Base-by-base conservation (phyloP, 441 rosid species). In the Geranium incanum region DNA sequence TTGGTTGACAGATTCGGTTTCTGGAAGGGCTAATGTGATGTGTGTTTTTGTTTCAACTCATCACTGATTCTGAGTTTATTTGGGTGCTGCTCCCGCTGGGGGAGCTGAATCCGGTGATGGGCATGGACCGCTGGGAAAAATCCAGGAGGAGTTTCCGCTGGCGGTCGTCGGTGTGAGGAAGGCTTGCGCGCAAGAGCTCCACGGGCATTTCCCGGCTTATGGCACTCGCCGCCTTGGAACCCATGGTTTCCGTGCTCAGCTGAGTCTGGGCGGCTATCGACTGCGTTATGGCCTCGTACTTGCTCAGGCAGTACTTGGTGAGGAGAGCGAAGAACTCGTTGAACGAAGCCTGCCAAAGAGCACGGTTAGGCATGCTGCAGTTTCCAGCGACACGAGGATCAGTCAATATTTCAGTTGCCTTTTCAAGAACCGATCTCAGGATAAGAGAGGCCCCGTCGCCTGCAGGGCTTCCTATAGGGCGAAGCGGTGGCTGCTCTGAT, bases 301-400 rank as follows among this genome's bases (percentile, higher is more conserved):
- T 95, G 72, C 86, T 82, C 74, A 83, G 79, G 82, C 99, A 95
- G 76, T 95, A 95, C 81, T 95, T 95, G 37, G 95, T 90, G 66
- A 95, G 93, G 71, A 92, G 96, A 13, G 78, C 84, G 72, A 95
- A 95, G 80, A 91, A 95, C 72, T 92, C 97, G 74, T 92, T 85
- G 80, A 95, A 95, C 0, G 99, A 92, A 39, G 99, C 98, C 79
- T 88, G 90, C 99, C 99, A 95, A 12, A 95, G 89, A 2, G 86
- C 79, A 75, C 83, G 89, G 74, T 85, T 89, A 2, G 92, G 81
- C 71, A 77, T 80, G 71, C 81, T 83, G 70, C 80, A 85, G 72
- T 71, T 76, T 69, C 73, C 84, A 43, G 86, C 77, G 59, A 82
- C 81, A 76, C 73, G 87, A 3, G 52, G 70, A 69, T 72, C 79